A percentile compares a stretch with the other conserved stretches of the same genome.
These are phyloP conservation scores for Tuber indicum DNA, from an alignment of 495 filamentous ascomycete genomes.

Conservation along the genomic window DNA sequence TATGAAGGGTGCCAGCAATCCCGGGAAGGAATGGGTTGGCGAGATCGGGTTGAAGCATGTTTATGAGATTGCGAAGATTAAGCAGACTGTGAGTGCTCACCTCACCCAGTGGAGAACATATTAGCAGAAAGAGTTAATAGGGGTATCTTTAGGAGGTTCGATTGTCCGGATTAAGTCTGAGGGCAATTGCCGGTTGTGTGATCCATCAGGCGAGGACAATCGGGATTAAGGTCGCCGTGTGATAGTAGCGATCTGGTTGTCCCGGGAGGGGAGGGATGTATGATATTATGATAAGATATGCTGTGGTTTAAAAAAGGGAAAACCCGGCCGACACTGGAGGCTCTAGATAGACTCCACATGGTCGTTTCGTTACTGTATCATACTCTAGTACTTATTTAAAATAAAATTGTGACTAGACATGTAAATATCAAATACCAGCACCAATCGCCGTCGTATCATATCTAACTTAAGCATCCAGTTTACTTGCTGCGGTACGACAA, in stretches of 20 bases:
- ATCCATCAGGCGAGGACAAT: conserved; percentile 83
- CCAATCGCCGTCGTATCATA: not conserved
- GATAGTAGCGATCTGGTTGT: not conserved
- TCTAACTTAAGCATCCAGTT: not conserved
- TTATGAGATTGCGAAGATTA: conserved; percentile 97
- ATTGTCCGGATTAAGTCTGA: conserved; percentile 68
- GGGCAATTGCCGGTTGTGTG: conserved; percentile 77
- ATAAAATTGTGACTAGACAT: not conserved
- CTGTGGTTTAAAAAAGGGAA: not conserved
- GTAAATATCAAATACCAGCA: not conserved
- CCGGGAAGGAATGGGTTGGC: conserved; percentile 73
- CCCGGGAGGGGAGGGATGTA: not conserved
- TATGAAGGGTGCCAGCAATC: conserved; percentile 67
- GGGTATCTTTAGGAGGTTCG: conserved; percentile 56
- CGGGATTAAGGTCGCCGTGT: conserved; percentile 74
- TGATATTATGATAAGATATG: not conserved
- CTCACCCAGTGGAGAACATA: not conserved
- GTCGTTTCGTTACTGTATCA: not conserved
- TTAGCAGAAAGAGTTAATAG: conserved; percentile 6
- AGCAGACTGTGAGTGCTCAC: conserved; percentile 50
- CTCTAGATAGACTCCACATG: not conserved
- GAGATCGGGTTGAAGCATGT: conserved; percentile 88
- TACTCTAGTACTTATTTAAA: not conserved
- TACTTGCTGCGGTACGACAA: not conserved
- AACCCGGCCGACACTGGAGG: not conserved